These are phyloP conservation scores for Ramularia endophylla DNA, from an alignment of 2,329 filamentous ascomycete species.

Conservation along the genomic window DNA sequence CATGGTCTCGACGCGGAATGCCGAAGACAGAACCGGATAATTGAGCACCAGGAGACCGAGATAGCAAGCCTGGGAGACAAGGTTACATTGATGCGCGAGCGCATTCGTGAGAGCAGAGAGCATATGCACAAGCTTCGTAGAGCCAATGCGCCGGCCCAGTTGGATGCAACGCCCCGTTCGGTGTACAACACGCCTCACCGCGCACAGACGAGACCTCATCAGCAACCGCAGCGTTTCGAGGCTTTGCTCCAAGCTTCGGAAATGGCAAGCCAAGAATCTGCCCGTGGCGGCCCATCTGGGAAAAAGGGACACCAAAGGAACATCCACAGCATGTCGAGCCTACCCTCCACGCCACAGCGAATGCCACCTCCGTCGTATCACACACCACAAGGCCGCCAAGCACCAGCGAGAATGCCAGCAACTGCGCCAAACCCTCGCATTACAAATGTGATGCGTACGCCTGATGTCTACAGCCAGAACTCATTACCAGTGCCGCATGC, in stretches of 20 bases:
- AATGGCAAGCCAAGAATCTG: slow-evolving; percentile 65
- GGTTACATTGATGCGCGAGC: slow-evolving; percentile 68
- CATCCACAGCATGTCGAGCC: slow-evolving; percentile 75
- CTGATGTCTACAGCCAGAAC: slow-evolving; percentile 17
- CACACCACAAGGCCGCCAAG: slow-evolving; percentile 22
- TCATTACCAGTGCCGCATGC: slow-evolving; percentile 4
- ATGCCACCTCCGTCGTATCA: slow-evolving; percentile 46
- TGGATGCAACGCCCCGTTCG: slow-evolving; percentile 39
- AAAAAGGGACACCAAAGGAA: slow-evolving; percentile 64
- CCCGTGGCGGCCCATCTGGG: slow-evolving; percentile 36
- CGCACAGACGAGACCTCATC: slow-evolving; percentile 44
- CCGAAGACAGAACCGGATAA: slow-evolving; percentile 68
- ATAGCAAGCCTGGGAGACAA: slow-evolving; percentile 66
- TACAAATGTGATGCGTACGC: slow-evolving; percentile 37
- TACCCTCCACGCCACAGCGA: slow-evolving; percentile 68
- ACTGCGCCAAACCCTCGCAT: slow-evolving; percentile 46
- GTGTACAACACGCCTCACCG: slow-evolving; percentile 35
- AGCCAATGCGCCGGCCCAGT: slow-evolving; percentile 20
- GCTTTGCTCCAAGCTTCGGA: slow-evolving; percentile 68
- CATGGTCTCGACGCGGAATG: slow-evolving; percentile 58
- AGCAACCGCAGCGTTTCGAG: slow-evolving; percentile 52
- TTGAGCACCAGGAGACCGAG: slow-evolving; percentile 72
- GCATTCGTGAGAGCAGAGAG: slow-evolving; percentile 84
- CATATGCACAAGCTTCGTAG: slow-evolving; percentile 78
- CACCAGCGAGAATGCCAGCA: slow-evolving; percentile 33